phyloP scores from a whole-genome alignment of 2,329 filamentous ascomycete genomes.

The Venturia carpophila region DNA sequence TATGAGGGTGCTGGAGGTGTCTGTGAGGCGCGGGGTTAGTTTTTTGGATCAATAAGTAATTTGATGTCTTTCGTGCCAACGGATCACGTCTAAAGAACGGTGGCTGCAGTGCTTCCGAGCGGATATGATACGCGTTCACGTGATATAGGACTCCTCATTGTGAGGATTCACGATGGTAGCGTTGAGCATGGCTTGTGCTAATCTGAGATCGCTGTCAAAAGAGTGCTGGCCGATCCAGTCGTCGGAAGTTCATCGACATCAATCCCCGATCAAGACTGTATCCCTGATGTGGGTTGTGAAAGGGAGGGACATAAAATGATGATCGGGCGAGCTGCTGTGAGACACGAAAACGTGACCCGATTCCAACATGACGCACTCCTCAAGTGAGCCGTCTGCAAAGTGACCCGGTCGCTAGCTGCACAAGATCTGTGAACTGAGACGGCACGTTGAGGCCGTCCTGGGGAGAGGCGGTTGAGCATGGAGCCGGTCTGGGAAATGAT shows the following conservation, averaged over 20 bases:
- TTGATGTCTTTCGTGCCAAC: no score
- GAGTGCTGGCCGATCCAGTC: no score
- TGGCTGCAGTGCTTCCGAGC: no score
- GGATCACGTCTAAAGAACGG: no score
- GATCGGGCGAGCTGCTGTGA: neutral
- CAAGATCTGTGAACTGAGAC: neutral
- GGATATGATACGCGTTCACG: no score
- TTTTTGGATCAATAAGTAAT: no score
- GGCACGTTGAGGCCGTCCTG: neutral
- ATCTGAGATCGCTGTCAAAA: no score
- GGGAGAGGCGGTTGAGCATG: constrained; percentile 7
- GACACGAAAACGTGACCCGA: neutral
- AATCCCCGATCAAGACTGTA: neutral
- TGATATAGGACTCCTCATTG: no score
- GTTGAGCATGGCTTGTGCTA: no score
- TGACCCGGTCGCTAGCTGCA: constrained; percentile 5
- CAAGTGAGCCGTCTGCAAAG: neutral
- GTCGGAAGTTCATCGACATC: neutral
- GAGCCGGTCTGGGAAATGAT: neutral
- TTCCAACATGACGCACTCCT: neutral
- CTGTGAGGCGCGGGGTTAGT: constrained; percentile 34
- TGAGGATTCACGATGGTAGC: no score
- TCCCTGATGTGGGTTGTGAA: neutral
- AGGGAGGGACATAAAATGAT: neutral
- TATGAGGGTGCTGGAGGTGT: constrained; percentile 67